Evolutionary conservation across 371 early-diverging fungal genomes (phyloP).

Genomic region (Paraphysoderma sedebokerense): DNA sequence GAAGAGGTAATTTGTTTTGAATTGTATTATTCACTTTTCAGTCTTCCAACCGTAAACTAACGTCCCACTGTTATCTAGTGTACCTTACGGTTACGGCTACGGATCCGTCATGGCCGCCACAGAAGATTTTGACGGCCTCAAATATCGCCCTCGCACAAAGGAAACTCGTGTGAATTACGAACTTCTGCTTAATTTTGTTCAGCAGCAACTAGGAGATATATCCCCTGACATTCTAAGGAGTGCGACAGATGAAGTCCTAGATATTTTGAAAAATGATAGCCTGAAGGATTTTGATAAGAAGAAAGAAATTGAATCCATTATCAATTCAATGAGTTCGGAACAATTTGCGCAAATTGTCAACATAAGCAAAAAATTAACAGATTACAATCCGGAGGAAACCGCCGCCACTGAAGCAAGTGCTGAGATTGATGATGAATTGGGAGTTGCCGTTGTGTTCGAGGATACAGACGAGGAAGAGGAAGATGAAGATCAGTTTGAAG

Average conservation of each 20-base stretch:
- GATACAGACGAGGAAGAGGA: slow-evolving; percentile 4
- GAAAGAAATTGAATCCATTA: slow-evolving; percentile 52
- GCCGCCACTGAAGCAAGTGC: background rate
- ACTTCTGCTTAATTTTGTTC: slow-evolving; percentile 63
- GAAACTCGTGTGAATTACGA: slow-evolving; percentile 88
- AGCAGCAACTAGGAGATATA: slow-evolving; percentile 69
- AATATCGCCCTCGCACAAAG: slow-evolving; percentile 79
- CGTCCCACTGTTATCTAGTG: background rate
- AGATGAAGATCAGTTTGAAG: slow-evolving; percentile 4
- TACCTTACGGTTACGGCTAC: slow-evolving; percentile 41
- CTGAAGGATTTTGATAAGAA: slow-evolving; percentile 80
- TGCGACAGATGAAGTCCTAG: slow-evolving; percentile 73
- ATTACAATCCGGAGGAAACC: slow-evolving; percentile 31
- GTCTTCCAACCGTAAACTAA: background rate
- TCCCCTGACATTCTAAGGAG: slow-evolving; percentile 73
- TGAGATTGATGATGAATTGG: slow-evolving; percentile 53
- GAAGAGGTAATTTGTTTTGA: slow-evolving; percentile 33
- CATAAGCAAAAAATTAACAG: slow-evolving; percentile 84
- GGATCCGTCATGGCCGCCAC: slow-evolving; percentile 74
- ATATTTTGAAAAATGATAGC: slow-evolving; percentile 64
- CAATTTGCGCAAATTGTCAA: slow-evolving; percentile 74
- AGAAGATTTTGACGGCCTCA: slow-evolving; percentile 68
- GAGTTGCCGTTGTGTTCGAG: slow-evolving; percentile 57
- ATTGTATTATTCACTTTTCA: background rate
- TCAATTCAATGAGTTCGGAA: slow-evolving; percentile 46